A percentile compares a stretch with the other conserved stretches of the same genome.
Evolutionary conservation across 257 asterid species (phyloP).

Genomic region (Prunella vulgaris): DNA sequence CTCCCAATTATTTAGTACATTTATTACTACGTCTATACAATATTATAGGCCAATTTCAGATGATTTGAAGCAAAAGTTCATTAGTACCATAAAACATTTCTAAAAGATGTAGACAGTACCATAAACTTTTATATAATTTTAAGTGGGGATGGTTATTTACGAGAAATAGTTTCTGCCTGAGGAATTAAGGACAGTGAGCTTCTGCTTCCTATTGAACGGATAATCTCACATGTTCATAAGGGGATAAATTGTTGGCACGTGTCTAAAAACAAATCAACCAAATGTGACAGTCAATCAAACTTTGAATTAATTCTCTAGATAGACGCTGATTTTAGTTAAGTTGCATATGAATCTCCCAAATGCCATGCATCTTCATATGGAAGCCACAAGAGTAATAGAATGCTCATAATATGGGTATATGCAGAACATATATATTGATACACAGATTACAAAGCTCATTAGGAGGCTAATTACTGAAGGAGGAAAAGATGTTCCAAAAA

Average conservation of each 20-base stretch:
- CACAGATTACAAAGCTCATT: background rate
- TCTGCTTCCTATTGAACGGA: background rate
- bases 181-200: background rate
- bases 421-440: background rate
- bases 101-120: background rate
- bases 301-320: background rate
- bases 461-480: background rate
- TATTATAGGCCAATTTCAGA: background rate
- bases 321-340: background rate
- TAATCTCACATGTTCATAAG: background rate
- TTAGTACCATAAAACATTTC: background rate
- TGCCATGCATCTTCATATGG: background rate
- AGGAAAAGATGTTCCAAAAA: background rate
- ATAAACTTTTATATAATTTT: too few species aligned
- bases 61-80: background rate
- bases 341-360: background rate
- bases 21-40: constrained; percentile 5
- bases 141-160: background rate
- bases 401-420: background rate
- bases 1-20: background rate
- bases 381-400: background rate
- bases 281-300: background rate
- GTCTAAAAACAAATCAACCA: constrained; percentile 1
- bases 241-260: background rate
- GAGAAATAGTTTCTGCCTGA: background rate